Evolutionary conservation across 2,329 filamentous ascomycete species (phyloP), one percentile per base, ranked within the genome.

Genomic region (Alternaria viburni): DNA sequence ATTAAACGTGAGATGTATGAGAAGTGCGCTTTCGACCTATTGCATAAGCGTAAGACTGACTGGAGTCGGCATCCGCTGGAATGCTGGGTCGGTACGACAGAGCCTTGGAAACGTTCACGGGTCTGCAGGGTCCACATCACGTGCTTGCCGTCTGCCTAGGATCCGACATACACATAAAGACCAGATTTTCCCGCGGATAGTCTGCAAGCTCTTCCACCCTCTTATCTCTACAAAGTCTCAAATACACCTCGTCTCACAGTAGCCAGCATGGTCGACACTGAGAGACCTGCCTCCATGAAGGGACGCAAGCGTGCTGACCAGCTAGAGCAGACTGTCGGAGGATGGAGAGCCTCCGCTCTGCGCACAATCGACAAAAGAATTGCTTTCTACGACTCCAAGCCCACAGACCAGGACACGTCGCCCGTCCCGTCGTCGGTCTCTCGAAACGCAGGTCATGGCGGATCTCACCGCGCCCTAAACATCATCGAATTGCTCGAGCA

Each of bases 241-340:
- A n/a, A 9, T n/a, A 36, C 4, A 10, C 32, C 2, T 36, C 4
- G 15, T 36, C 15, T 3, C 1, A 12, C 3, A 28, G 11, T 28
- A 5, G 15, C 15, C 15, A 36, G 15, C 0, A 41, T 41, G 36
- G 36, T 11, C 15, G 5, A 41, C 15, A 41, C 1, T 9, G 15
- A 6, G 8, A 3, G 0, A 2, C 4, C 36, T 1, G n/a, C n/a
- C 0, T 41, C 36, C 15, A 2, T 1, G 0, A 17, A 6, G 8
- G 0, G 2, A 41, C 5, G 8, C 36, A 41, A 41, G n/a, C 1
- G 6, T 41, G 15, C 15, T 10, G 15, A 41, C 9, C 32, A 36
- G 15, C 0, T 41, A 1, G 36, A 41, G 36, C 4, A 41, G 10
- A 10, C 0, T 17, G 3, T 41, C n/a, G 36, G 2, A 41, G 9